Evolutionary conservation across 1,284 basidiomycete genomes (phyloP), one percentile per base, ranked within the genome.

Genomic region (Anthracocystis panici-leucophaei): DNA sequence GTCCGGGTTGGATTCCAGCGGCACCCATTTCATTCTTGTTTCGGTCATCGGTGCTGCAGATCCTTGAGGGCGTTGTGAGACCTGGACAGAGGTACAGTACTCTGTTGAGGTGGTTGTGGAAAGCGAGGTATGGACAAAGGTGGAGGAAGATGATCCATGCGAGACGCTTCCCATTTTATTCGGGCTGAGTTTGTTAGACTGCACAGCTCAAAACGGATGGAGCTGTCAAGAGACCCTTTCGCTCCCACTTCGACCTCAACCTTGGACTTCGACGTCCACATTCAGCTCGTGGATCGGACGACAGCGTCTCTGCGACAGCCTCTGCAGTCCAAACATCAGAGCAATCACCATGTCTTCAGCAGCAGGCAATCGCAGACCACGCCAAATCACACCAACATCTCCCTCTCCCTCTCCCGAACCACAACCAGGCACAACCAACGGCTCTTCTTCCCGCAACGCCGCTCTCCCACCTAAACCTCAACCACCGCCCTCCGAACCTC

Each of bases 1-100:
- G 51, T 83, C 84, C 4, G 84, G 84, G 56, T 85, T 84, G 29
- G 84, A 81, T 56, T 85, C 84, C 42, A 85, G 70, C 12, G 84
- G 84, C 1, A 85, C 81, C 84, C 84, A 85, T 57, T 57, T 75
- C 27, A 60, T 52, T 14, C 49, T 58, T n/a, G 57, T 45, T 18
- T 55, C 40, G 48, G 61, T 33, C 35, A 51, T 53, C 16, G 29
- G 50, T 14, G 46, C 5, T 35, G 23, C 5, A 23, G 45, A 0
- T n/a, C 9, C 18, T 25, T 7, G 2, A 23, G 27, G 12, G 3
- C 35, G 14, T 16, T 38, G 14, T 16, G 35, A 38, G 35, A 12
- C 12, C 35, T 25, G 27, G 7, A 27, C 4, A 27, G 27, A 27
- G 27, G 27, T 27, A 7, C 27, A 27, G 27, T 27, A 27, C 27